Evolutionary conservation across 129 eudicot genomes (phyloP).

Genomic region (Cynara cardunculus): DNA sequence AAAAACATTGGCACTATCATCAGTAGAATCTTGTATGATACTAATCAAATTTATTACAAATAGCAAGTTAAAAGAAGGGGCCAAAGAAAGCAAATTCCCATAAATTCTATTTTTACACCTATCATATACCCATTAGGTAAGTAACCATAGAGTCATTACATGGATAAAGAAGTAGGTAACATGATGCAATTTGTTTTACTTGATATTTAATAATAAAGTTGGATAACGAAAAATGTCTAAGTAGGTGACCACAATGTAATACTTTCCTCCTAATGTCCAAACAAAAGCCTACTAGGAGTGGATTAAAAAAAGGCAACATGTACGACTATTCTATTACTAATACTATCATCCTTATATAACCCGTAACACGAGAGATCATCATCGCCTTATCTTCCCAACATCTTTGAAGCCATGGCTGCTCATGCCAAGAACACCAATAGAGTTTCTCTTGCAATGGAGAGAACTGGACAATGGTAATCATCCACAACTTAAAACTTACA

Average conservation of each 20-base stretch:
- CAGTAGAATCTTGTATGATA: too few relatives aligned
- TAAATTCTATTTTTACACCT: not conserved
- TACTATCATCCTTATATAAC: conserved; percentile 27
- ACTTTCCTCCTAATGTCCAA: conserved; percentile 22
- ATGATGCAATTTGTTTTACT: not conserved
- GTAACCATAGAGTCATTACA: not conserved
- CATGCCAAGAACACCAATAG: conserved; percentile 43
- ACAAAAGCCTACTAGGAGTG: conserved; percentile 15
- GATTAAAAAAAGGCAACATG: conserved; percentile 24
- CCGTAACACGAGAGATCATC: conserved; percentile 23
- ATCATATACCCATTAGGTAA: too few relatives aligned
- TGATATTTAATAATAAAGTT: not conserved
- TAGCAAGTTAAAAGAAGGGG: too few relatives aligned
- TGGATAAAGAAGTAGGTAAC: not conserved
- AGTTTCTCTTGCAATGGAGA: conserved; percentile 90
- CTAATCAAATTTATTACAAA: too few relatives aligned
- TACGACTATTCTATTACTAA: conserved; percentile 13
- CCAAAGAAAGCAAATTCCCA: too few relatives aligned
- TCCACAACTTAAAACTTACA: not conserved
- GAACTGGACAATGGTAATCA: conserved; percentile 93
- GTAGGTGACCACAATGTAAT: conserved; percentile 23
- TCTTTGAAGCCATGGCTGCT: conserved; percentile 35
- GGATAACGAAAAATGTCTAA: conserved; percentile 16
- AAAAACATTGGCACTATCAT: too few relatives aligned
- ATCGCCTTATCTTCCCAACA: conserved; percentile 23